phyloP scores from a whole-genome alignment of 2,329 filamentous ascomycete genomes.

The Trichophyton mentagrophytes region DNA sequence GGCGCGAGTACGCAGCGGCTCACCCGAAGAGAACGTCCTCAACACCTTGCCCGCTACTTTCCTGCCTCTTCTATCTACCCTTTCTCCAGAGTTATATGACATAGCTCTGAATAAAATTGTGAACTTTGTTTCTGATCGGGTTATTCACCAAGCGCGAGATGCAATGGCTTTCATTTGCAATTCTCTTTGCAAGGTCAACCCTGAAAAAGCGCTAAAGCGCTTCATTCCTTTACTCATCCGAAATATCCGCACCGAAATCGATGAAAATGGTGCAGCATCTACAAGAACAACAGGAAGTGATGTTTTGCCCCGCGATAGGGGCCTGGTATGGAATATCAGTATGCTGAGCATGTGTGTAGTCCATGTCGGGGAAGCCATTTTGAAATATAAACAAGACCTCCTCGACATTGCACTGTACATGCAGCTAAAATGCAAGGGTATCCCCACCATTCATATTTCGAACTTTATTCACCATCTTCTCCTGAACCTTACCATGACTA shows the following conservation, averaged over 20 bases:
- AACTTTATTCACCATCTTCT: slow-evolving; percentile 96
- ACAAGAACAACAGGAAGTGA: slow-evolving; percentile 88
- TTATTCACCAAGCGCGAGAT: slow-evolving; percentile 91
- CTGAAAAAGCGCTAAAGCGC: slow-evolving; percentile 80
- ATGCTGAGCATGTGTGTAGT: slow-evolving; percentile 98
- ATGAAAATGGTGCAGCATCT: slow-evolving; percentile 89
- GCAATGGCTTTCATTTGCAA: slow-evolving; percentile 99
- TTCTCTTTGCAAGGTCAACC: slow-evolving; percentile 87
- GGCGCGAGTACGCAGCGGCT: slow-evolving; percentile 72
- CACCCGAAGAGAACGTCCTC: slow-evolving; percentile 92
- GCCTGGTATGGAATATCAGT: slow-evolving; percentile 90
- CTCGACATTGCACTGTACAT: slow-evolving; percentile 89
- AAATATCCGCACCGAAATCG: slow-evolving; percentile 91
- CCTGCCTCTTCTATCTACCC: slow-evolving; percentile 73
- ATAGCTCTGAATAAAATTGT: slow-evolving; percentile 83
- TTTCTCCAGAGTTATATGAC: slow-evolving; percentile 89
- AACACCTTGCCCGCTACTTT: slow-evolving; percentile 88
- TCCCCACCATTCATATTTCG: slow-evolving; percentile 89
- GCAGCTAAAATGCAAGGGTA: slow-evolving; percentile 87
- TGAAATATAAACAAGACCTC: slow-evolving; percentile 78
- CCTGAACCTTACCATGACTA: slow-evolving; percentile 86
- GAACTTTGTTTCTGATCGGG: slow-evolving; percentile 81
- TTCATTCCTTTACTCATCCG: slow-evolving; percentile 82
- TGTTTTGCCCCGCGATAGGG: slow-evolving; percentile 81
- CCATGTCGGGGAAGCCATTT: slow-evolving; percentile 79